Evolutionary conservation across 1,139 yeast genomes (phyloP).

Genomic region (Kodamaea arcana): DNA sequence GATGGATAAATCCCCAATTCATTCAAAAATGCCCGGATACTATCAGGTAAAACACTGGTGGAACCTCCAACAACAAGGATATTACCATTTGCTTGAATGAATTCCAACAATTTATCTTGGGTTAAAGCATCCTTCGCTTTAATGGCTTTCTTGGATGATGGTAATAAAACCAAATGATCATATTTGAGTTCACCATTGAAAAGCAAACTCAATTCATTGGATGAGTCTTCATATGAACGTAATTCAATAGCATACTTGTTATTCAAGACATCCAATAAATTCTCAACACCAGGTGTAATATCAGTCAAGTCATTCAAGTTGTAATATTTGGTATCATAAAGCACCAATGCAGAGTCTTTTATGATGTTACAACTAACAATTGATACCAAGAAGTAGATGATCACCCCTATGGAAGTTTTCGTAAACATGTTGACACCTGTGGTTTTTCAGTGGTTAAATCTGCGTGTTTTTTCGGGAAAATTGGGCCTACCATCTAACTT

Average conservation of each 20-base stretch:
- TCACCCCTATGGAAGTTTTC: no score
- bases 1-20: slow-evolving; percentile 84
- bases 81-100: slow-evolving; percentile 68
- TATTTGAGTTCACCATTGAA: slow-evolving; percentile 25
- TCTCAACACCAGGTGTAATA: slow-evolving; percentile 16
- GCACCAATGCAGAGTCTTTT: slow-evolving; percentile 23
- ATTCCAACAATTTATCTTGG: slow-evolving; percentile 38
- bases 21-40: slow-evolving; percentile 61
- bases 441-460: no score
- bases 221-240: slow-evolving; percentile 26
- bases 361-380: slow-evolving; percentile 2
- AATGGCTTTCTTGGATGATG: slow-evolving; percentile 35
- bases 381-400: slow-evolving; percentile 5
- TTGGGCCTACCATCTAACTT: no score
- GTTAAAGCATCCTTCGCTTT: slow-evolving; percentile 28
- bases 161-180: slow-evolving; percentile 35
- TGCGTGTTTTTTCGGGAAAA: no score
- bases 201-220: slow-evolving; percentile 19
- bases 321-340: slow-evolving; percentile 27
- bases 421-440: no score
- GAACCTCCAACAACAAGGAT: slow-evolving; percentile 57
- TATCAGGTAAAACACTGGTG: slow-evolving; percentile 52
- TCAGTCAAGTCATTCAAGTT: slow-evolving; percentile 17
- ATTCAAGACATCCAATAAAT: slow-evolving; percentile 21
- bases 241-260: slow-evolving; percentile 21